Conservation (phyloP, 441 rosid species). For the Populus trichocarpa region DNA sequence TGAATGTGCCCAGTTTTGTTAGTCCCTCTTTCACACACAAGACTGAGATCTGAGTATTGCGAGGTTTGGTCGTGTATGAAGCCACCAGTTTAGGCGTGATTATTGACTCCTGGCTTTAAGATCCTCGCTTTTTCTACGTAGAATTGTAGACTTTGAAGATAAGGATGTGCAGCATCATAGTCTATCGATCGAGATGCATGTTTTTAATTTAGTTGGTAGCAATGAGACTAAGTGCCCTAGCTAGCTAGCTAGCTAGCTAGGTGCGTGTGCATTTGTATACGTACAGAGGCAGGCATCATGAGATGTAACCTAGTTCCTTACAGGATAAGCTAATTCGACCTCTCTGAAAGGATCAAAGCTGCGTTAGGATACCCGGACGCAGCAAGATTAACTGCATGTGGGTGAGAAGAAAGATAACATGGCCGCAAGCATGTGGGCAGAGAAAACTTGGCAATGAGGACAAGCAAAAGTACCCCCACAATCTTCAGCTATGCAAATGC, state of each 20-base stretch:
- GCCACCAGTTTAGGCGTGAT: slow-evolving; percentile 16
- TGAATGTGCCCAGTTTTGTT: not conserved
- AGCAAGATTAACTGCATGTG: not conserved
- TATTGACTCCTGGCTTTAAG: not conserved
- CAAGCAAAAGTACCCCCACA: slow-evolving; percentile 16
- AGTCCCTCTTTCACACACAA: not conserved
- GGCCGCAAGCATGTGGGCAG: slow-evolving; percentile 20
- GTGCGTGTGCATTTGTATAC: not conserved
- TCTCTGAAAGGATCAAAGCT: too few relatives aligned
- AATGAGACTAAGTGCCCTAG: not conserved
- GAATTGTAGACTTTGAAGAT: not conserved
- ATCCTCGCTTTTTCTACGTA: not conserved
- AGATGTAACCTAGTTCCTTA: too few relatives aligned
- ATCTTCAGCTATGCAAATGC: slow-evolving; percentile 1
- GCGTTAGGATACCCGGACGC: not conserved
- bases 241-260: not conserved
- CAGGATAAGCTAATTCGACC: too few relatives aligned
- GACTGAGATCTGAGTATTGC: not conserved
- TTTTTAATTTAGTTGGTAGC: too few relatives aligned
- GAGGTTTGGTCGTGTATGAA: not conserved
- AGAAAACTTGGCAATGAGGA: slow-evolving; percentile 12
- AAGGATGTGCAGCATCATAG: not conserved
- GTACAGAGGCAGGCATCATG: not conserved
- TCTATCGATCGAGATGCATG: not conserved
- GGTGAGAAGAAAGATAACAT: slow-evolving; percentile 13